Evolutionary conservation across 1,284 basidiomycete species (phyloP).

Genomic region (Trametes pubescens): DNA sequence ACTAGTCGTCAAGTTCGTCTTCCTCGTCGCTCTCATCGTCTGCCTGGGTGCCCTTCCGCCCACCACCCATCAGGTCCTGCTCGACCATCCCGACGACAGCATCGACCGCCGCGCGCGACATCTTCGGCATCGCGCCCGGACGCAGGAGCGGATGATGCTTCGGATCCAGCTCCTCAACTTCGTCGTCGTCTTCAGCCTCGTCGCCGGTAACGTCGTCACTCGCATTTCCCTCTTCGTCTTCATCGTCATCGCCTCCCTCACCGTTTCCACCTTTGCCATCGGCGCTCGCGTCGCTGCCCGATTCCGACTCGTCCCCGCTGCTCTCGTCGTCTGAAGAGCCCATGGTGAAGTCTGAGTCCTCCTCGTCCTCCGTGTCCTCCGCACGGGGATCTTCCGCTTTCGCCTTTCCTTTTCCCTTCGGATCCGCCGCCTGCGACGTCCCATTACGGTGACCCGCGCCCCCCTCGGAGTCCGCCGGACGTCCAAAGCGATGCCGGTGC

Average conservation of each 20-base stretch:
- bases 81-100: conserved; percentile 69
- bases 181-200: conserved; percentile 50
- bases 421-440: conserved; percentile 19
- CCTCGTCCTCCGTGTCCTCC: conserved; percentile 58
- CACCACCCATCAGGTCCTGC: conserved; percentile 54
- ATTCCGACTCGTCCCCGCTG: conserved; percentile 20
- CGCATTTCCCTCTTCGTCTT: conserved; percentile 32
- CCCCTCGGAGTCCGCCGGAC: conserved; percentile 27
- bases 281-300: conserved; percentile 32
- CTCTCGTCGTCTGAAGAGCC: conserved; percentile 42
- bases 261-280: conserved; percentile 37
- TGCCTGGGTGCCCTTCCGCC: conserved; percentile 13
- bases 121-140: conserved; percentile 70
- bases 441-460: conserved; percentile 14
- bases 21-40: conserved; percentile 45
- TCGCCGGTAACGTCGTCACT: conserved; percentile 36
- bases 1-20: conserved; percentile 48
- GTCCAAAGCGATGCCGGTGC: conserved; percentile 66
- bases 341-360: conserved; percentile 58
- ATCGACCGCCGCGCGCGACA: conserved; percentile 71
- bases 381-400: conserved; percentile 39
- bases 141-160: conserved; percentile 68
- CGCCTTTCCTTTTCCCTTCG: conserved; percentile 33
- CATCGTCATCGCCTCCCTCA: conserved; percentile 35
- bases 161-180: conserved; percentile 60